Evolutionary conservation across 441 rosid genomes (phyloP).

Genomic region (Brassica hybrid): DNA sequence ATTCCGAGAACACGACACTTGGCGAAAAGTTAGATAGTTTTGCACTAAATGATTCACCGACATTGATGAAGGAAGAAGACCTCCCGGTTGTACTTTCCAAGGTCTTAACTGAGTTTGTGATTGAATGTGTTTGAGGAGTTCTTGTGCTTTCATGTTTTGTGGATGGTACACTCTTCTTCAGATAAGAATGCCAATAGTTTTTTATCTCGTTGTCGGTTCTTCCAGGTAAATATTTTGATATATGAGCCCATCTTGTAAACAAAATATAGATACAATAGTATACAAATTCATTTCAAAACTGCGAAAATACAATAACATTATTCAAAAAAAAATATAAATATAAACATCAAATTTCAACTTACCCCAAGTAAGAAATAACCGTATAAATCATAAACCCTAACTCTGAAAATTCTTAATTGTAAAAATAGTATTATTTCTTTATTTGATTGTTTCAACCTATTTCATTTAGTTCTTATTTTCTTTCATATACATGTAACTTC

Average conservation of each 20-base stretch:
- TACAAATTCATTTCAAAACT: not conserved
- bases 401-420: not conserved
- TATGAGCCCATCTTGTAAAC: slow-evolving; percentile 77
- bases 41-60: slow-evolving; percentile 35
- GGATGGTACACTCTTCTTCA: slow-evolving; percentile 57
- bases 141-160: slow-evolving; percentile 40
- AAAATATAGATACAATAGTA: not conserved
- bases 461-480: not conserved
- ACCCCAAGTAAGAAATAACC: not conserved
- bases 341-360: not conserved
- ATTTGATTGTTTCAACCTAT: not conserved
- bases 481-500: not conserved
- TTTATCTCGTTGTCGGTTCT: slow-evolving; percentile 93
- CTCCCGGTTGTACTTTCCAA: slow-evolving; percentile 25
- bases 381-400: not conserved
- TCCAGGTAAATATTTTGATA: slow-evolving; percentile 76
- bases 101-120: slow-evolving; percentile 22
- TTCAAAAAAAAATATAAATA: not conserved
- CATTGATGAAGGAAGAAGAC: slow-evolving; percentile 28
- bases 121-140: slow-evolving; percentile 32
- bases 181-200: slow-evolving; percentile 86
- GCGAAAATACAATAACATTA: not conserved
- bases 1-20: slow-evolving; percentile 70
- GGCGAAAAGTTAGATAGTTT: slow-evolving; percentile 48
- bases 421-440: not conserved